Base-by-base conservation (phyloP, 148 eudicot species). In the Chenopodium suecicum region DNA sequence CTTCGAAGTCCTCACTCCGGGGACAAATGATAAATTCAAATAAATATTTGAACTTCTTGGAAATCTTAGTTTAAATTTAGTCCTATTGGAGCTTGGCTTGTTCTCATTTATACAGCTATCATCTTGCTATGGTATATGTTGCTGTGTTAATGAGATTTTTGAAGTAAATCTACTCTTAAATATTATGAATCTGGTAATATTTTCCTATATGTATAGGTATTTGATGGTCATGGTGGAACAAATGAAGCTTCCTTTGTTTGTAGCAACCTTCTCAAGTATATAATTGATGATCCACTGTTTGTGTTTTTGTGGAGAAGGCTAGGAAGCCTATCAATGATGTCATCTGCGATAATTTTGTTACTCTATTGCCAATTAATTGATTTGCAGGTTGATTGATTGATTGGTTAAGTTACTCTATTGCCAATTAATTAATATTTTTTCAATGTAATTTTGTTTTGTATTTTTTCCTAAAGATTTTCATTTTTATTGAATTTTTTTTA, bases 221-320 rank as follows among this genome's bases (percentile, higher is more conserved):
- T 92, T 87, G 97, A 94, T 86, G 98, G 98, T 31, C 98, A 94
- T 78, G 98, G 97, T 77, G 98, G 98, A 77, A 84, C 83, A 32
- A 97, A 94, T 85, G 98, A 95, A 2, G 94, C 97, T 54, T 88
- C 88, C 23, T 94, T 88, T 85, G 85, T 89, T 75, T 82, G 89
- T 88, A 87, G 83, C 54, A 92, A 92, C 85, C 88, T 94, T 37
- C 91, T 94, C 16, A 88, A 88, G 79, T 91, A 89, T 75, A 91
- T 94, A 46, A 80, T 87, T 65, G 94, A 94, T 76, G 97, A 94
- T 78, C 83, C 91, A 27, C 86, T 89, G 70, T 94, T 34, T 34
- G 37, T 4, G 37, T 3, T 34, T 34, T 0, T 34, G 37, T 3
- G 4, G 37, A 34, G 4, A 2, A 3, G 37, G 4, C 3, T 2